Evolutionary conservation across 176 grass and related monocot species (phyloP), one percentile per base, ranked within the genome.

Genomic region (Raddia guianensis): DNA sequence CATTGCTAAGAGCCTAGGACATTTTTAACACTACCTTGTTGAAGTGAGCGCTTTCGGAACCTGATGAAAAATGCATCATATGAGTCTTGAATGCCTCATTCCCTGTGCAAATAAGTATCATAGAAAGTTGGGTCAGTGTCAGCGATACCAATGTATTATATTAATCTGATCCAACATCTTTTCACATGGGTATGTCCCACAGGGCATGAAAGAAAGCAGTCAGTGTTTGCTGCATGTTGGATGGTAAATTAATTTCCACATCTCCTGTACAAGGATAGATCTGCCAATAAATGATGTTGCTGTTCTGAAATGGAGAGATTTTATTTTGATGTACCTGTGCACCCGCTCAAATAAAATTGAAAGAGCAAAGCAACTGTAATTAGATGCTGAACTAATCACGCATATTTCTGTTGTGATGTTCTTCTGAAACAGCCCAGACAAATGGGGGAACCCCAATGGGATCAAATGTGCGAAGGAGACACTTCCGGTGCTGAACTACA

Each of bases 401-500:
- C 9, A 57, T 6, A 9, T 9, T 43, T 80, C 9, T 14, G n/a
- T 14, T 80, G 18, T 81, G 74, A 37, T 79, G 55, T 53, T 45
- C 7, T 12, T 10, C 66, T 76, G 20, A 18, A 69, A 62, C 84
- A 99, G 96, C 43, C 79, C 88, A 43, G 34, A 75, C 1, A 70
- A 73, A 54, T 98, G 96, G 92, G 90, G 96, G 10, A 86, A 98
- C 79, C 90, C 86, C 0, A 60, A 91, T 1, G 96, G 90, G 63
- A 86, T 93, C 45, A 95, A 59, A n/a, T 98, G 96, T 0, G 71
- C 80, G 0, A 91, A 87, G 68, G 96, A 98, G 90, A 95, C 78
- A 0, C 53, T 72, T 21, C 96, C 92, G 0, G 82, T 92, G 45
- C 18, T 80, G 72, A 91, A 95, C 82, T 72, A 71, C 79, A 82